Percentiles rank a stretch among this genome's conserved stretches.
These are phyloP conservation scores for Gomphus bonarii DNA, from an alignment of 1,284 basidiomycete species.

Conservation along the genomic window DNA sequence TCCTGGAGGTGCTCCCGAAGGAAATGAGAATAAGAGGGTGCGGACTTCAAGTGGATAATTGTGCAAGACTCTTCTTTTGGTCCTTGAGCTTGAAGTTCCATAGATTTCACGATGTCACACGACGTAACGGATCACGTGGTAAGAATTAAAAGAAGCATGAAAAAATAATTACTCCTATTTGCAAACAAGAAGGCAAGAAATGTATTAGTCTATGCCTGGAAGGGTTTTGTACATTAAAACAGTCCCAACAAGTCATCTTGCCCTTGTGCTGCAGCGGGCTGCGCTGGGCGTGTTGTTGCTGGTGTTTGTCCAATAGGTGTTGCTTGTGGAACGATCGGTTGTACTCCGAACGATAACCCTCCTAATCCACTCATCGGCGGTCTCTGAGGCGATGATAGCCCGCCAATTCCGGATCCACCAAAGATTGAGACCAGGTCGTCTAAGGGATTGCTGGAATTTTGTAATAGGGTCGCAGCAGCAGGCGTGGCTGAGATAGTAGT, in stretches of 20 bases:
- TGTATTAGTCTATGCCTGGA: not conserved
- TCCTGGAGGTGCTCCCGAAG: not conserved
- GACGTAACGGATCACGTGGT: not conserved
- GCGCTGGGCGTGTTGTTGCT: constrained; percentile 9
- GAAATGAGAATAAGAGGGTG: constrained; percentile 1
- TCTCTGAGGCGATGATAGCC: constrained; percentile 14
- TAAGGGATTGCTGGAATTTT: constrained; percentile 73
- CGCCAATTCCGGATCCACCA: constrained; percentile 37
- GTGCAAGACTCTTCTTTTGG: not conserved
- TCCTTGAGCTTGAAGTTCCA: not conserved
- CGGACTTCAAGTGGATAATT: not conserved
- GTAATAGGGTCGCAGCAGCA: constrained; percentile 57
- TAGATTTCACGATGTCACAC: not conserved
- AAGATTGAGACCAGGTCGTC: constrained; percentile 89
- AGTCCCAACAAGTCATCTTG: constrained; percentile 41
- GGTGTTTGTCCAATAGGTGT: constrained; percentile 12
- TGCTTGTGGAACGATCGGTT: constrained; percentile 11
- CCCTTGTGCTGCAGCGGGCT: constrained; percentile 16
- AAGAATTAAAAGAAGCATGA: no score
- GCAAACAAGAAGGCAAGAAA: not conserved
- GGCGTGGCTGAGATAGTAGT: constrained; percentile 60
- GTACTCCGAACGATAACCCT: constrained; percentile 19
- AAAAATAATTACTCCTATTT: not conserved
- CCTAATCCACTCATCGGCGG: constrained; percentile 13
- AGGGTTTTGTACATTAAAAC: constrained; percentile 22